Conservation (phyloP, 345 rosid genomes). For the Erodium maritimum region DNA sequence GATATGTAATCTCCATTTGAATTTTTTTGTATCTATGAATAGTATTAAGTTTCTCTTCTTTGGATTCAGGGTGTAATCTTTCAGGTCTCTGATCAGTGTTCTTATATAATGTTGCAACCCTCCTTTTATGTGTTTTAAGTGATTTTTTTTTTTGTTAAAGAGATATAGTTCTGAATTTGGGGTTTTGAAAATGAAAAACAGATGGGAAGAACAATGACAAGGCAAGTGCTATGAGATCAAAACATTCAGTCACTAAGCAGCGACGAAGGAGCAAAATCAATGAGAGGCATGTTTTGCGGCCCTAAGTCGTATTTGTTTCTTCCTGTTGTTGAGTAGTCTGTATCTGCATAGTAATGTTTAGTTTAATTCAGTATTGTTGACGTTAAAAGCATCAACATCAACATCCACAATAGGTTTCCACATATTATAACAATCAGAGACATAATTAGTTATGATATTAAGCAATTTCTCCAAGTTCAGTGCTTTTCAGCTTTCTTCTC, state of each 20-base stretch:
- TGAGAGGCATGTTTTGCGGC: constrained; percentile 45
- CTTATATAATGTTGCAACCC: too few species aligned
- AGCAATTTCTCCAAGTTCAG: not conserved
- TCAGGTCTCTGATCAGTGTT: not conserved
- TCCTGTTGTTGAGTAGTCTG: not conserved
- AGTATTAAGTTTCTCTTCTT: too few species aligned
- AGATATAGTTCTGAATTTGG: not conserved
- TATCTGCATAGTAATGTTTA: not conserved
- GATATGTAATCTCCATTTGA: too few species aligned
- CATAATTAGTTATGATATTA: not conserved
- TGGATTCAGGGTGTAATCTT: not conserved
- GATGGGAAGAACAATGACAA: constrained; percentile 60
- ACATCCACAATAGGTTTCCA: not conserved
- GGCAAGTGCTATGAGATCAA: constrained; percentile 72
- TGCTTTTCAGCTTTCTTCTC: not conserved
- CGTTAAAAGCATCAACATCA: not conserved
- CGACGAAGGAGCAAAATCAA: constrained; percentile 93
- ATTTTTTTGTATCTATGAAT: too few species aligned
- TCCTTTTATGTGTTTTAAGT: not conserved
- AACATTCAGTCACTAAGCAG: constrained; percentile 94
- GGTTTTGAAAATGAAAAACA: constrained; percentile 20
- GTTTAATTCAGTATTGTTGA: not conserved
- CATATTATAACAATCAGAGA: not conserved
- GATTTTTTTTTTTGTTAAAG: not conserved
- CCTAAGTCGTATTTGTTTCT: not conserved